A percentile compares a stretch with the other conserved stretches of the same genome.
Evolutionary conservation across 495 filamentous ascomycete species (phyloP).

Genomic region (Aspergillus diversus): DNA sequence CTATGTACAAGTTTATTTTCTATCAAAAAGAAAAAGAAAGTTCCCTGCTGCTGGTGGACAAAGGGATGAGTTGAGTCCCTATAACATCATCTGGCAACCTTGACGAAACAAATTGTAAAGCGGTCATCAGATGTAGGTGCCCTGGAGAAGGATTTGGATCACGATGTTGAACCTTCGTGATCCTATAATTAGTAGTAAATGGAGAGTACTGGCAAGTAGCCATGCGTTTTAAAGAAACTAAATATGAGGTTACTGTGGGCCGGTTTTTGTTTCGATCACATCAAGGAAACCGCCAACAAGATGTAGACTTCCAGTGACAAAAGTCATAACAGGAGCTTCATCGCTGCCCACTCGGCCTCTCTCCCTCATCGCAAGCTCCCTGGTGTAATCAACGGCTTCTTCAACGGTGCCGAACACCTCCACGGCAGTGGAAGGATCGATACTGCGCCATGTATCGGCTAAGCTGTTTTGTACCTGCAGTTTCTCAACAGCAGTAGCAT

Average conservation of each 20-base stretch:
- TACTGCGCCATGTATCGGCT: constrained; percentile 68
- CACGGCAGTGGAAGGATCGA: constrained; percentile 65
- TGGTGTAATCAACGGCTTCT: constrained; percentile 74
- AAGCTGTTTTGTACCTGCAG: constrained; percentile 76
- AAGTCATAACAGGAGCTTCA: constrained; percentile 50
- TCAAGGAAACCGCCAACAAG: constrained; percentile 82
- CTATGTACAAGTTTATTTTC: not conserved
- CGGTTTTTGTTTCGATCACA: constrained; percentile 66
- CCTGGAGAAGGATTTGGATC: not conserved
- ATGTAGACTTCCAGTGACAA: constrained; percentile 86
- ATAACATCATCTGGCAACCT: not conserved
- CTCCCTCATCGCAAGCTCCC: constrained; percentile 51
- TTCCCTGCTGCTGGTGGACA: not conserved
- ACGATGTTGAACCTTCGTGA: not conserved
- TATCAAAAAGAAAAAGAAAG: not conserved
- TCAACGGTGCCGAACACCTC: constrained; percentile 78
- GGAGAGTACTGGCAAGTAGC: not conserved
- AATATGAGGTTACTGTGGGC: not conserved
- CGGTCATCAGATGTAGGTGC: not conserved
- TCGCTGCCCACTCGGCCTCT: constrained; percentile 33
- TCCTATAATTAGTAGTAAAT: not conserved
- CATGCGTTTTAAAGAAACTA: not conserved
- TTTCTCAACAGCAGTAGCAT: constrained; percentile 65
- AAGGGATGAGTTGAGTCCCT: constrained; percentile 22
- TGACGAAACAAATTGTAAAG: too few relatives aligned